phyloP scores from a whole-genome alignment of 805 yeast species.

The Kurtzmaniella cleridarum region DNA sequence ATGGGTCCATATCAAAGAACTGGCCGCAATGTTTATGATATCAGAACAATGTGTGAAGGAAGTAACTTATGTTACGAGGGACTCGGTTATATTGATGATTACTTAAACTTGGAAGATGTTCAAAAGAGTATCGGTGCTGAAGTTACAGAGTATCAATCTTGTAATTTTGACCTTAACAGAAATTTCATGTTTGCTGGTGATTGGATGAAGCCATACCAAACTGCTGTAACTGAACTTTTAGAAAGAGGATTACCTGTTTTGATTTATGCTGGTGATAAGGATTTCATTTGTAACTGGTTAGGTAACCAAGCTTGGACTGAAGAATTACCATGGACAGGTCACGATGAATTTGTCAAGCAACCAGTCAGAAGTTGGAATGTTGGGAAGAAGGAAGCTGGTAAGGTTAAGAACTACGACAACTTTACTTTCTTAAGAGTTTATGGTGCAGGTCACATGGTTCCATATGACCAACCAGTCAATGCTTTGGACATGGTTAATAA shows the following conservation, averaged over 20 bases:
- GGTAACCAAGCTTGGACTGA: slow-evolving; percentile 85
- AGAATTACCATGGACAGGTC: slow-evolving; percentile 59
- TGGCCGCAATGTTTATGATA: slow-evolving; percentile 88
- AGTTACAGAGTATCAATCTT: slow-evolving; percentile 68
- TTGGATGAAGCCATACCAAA: slow-evolving; percentile 77
- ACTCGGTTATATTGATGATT: slow-evolving; percentile 67
- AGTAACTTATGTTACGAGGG: slow-evolving; percentile 70
- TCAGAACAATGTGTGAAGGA: slow-evolving; percentile 74
- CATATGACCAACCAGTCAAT: slow-evolving; percentile 77
- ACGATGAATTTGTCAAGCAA: slow-evolving; percentile 39
- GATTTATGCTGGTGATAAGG: slow-evolving; percentile 93
- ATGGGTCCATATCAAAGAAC: slow-evolving; percentile 78
- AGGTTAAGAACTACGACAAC: slow-evolving; percentile 64
- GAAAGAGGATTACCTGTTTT: slow-evolving; percentile 72
- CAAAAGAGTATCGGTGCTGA: slow-evolving; percentile 86
- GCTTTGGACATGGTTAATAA: slow-evolving; percentile 78
- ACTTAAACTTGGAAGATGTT: slow-evolving; percentile 72
- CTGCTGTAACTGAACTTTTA: slow-evolving; percentile 56
- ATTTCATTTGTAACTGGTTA: slow-evolving; percentile 88
- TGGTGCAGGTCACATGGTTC: slow-evolving; percentile 96
- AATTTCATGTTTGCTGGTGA: slow-evolving; percentile 86
- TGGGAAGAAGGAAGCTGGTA: slow-evolving; percentile 48
- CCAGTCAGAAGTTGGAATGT: slow-evolving; percentile 41
- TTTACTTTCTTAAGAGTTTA: slow-evolving; percentile 80
- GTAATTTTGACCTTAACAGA: slow-evolving; percentile 73